Evolutionary conservation across 2,329 filamentous ascomycete genomes (phyloP), one percentile per base, ranked within the genome.

Genomic region (Pestalotiopsis sp.): DNA sequence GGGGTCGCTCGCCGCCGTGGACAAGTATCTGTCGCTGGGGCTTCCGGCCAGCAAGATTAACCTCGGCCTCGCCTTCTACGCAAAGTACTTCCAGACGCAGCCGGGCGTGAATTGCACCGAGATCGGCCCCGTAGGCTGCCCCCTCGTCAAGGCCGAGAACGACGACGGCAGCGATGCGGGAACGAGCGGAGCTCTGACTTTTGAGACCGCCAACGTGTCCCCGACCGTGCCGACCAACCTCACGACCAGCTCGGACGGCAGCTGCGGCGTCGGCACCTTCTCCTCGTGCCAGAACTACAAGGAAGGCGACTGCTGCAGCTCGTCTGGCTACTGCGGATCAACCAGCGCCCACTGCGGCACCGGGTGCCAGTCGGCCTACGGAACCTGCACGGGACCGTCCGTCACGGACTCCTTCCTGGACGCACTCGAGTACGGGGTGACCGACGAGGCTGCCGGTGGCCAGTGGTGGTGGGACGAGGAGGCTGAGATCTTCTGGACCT

Each of bases 401-500:
- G 79, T 92, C 23, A 79, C 78, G 1, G 80, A 77, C 2, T 92
- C 90, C 0, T 93, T 92, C 75, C 77, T 81, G 17, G 83, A 82
- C 14, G 91, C 92, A 0, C 75, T 83, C 64, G 73, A 79, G 0
- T 71, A 85, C 11, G 90, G 89, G 1, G 75, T 76, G 61, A 89
- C 88, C 38, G 92, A 94, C 71, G 78, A 84, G 2, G 72, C 80
- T 2, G 79, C 81, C 2, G 92, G 91, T 23, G 92, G 91, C 0
- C 86, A 90, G 76, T 93, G 91, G 76, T 93, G 88, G 79, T 92
- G 87, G 84, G 92, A 94, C 74, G 69, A 76, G 0, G 71, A 80
- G 4, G 83, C 88, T 72, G 80, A 85, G 67, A 76, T 91, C 38
- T 94, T 92, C 86, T 94, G 92, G 92, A 90, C 90, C 0, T 94